A percentile compares a stretch with the other conserved stretches of the same genome.
Conservation (phyloP, 73 alveolate species). For the Durusdinium trenchii region DNA sequence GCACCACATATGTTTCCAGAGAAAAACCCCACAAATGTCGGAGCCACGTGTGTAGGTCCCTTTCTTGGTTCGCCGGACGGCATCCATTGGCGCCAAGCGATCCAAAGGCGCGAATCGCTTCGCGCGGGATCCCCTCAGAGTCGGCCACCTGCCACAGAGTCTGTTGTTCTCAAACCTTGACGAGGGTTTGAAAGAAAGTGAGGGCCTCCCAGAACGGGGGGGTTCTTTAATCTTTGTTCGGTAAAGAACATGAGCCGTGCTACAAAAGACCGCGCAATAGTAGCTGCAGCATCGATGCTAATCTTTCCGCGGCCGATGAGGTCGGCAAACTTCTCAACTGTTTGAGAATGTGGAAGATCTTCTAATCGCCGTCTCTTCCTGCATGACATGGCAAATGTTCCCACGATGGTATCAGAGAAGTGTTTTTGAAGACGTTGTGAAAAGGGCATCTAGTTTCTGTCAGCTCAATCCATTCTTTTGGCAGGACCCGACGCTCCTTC, state of each 20-base stretch:
- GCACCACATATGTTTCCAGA: not conserved
- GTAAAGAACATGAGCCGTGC: not conserved
- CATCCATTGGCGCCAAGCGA: not conserved
- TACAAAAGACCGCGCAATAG: not conserved
- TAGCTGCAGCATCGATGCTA: constrained; percentile 20
- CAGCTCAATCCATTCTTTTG: no score
- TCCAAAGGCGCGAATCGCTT: not conserved
- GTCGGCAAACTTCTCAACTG: not conserved
- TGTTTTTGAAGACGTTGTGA: no score
- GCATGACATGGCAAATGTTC: no score
- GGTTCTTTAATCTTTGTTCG: no score
- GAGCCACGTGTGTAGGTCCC: not conserved
- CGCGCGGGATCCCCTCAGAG: not conserved
- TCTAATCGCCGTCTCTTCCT: not conserved
- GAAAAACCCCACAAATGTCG: not conserved
- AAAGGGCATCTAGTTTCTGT: no score
- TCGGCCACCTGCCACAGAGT: not conserved
- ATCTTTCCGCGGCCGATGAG: not conserved
- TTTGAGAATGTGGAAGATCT: not conserved
- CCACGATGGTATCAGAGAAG: no score
- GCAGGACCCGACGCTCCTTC: no score
- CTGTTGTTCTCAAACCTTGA: no score
- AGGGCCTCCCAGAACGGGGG: no score
- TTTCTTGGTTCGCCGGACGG: not conserved
- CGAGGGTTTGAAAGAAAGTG: no score